Percentiles rank a stretch among this genome's conserved stretches.
Conservation (phyloP, 2,329 filamentous ascomycete species). For the Neocatenulostroma microsporum region DNA sequence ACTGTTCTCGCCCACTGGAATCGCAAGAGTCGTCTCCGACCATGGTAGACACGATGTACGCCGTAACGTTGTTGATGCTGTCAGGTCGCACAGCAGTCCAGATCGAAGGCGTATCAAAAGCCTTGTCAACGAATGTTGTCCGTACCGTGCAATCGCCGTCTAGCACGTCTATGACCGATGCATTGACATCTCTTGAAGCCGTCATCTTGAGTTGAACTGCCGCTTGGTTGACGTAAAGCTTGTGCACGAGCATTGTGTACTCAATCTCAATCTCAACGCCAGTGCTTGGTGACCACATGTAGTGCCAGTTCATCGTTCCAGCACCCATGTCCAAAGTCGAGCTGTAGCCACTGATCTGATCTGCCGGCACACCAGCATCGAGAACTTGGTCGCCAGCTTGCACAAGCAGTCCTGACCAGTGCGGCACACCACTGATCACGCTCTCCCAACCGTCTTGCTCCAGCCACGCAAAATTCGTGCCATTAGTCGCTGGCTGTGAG, state of each 20-base stretch:
- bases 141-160: slow-evolving; percentile 62
- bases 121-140: slow-evolving; percentile 51
- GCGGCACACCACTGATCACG: slow-evolving; percentile 63
- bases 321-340: slow-evolving; percentile 56
- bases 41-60: slow-evolving; percentile 49
- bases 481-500: slow-evolving; percentile 50
- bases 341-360: slow-evolving; percentile 53
- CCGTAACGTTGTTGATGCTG: slow-evolving; percentile 56
- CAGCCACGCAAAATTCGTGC: slow-evolving; percentile 60
- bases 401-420: slow-evolving; percentile 56
- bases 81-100: slow-evolving; percentile 58
- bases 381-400: slow-evolving; percentile 49
- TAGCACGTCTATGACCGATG: slow-evolving; percentile 57
- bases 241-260: slow-evolving; percentile 61
- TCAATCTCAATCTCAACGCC: slow-evolving; percentile 48
- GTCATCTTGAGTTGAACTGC: slow-evolving; percentile 54
- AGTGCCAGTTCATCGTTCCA: slow-evolving; percentile 57
- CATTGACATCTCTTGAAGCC: slow-evolving; percentile 45
- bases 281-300: slow-evolving; percentile 54
- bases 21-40: slow-evolving; percentile 34
- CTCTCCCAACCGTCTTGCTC: slow-evolving; percentile 62
- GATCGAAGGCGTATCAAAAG: slow-evolving; percentile 48
- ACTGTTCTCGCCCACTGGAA: slow-evolving; percentile 35
- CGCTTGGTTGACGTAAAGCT: slow-evolving; percentile 54
- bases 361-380: slow-evolving; percentile 52